Percentiles rank a stretch among this genome's conserved stretches.
Evolutionary conservation across 768 basidiomycete species (phyloP).

Genomic region (Boletus subcaerulescens): DNA sequence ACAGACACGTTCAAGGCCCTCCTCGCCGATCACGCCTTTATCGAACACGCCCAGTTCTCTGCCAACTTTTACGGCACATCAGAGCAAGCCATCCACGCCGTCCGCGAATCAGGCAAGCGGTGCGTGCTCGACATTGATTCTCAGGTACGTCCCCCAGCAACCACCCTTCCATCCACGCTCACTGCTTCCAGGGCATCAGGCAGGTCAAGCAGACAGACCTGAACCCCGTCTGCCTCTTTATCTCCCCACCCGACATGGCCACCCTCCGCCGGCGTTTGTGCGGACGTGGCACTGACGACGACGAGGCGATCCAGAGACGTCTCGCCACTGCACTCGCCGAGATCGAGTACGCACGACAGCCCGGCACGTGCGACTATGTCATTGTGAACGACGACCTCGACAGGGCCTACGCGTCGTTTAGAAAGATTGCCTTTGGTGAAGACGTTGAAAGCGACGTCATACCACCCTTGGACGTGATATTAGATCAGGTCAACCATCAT

Average conservation of each 20-base stretch:
- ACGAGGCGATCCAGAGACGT: constrained; percentile 67
- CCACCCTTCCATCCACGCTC: background rate
- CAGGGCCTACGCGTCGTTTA: constrained; percentile 75
- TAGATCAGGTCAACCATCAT: background rate
- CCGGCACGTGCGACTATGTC: constrained; percentile 72
- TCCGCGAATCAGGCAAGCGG: constrained; percentile 65
- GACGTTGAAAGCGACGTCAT: constrained; percentile 56
- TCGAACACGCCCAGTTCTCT: constrained; percentile 93
- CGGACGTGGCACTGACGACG: constrained; percentile 81
- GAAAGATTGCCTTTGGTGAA: constrained; percentile 72
- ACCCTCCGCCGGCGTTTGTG: constrained; percentile 67
- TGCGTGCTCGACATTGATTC: constrained; percentile 97
- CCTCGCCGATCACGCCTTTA: constrained; percentile 71
- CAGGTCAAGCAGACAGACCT: constrained; percentile 84
- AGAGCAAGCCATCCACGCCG: constrained; percentile 66
- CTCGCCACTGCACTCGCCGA: constrained; percentile 77
- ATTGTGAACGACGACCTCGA: constrained; percentile 92
- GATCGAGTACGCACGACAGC: constrained; percentile 78
- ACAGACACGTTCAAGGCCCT: constrained; percentile 69
- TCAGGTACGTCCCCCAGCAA: constrained; percentile 47
- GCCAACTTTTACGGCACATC: constrained; percentile 94
- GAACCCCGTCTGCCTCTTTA: constrained; percentile 86
- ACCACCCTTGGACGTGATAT: constrained; percentile 58
- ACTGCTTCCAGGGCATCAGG: constrained; percentile 68
- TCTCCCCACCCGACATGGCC: constrained; percentile 82